Evolutionary conservation across 257 asterid species (phyloP), one percentile per base, ranked within the genome.

Genomic region (Capsicum pubescens): DNA sequence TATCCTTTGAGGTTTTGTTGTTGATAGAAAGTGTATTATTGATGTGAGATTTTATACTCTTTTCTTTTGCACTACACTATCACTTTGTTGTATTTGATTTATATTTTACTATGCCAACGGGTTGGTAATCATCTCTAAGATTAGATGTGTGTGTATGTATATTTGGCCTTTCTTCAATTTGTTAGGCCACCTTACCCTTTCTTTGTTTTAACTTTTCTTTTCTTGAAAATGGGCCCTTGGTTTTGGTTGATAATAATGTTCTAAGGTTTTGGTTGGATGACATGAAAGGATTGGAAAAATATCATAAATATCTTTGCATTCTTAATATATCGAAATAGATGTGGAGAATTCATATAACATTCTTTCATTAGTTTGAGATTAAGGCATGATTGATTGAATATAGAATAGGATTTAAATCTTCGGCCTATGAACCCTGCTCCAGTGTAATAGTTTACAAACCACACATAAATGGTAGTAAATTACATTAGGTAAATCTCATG

Each of bases 51-150:
- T 5, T 26, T 52, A 46, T 76, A 76, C 50, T 26, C 26, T 52
- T 52, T 39, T 76, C 19, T 3, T 7, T 76, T 76, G 44, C 12
- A 48, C 72, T 26, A 50, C 55, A 8, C 0, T 1, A 74, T 74
- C 80, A 48, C 80, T 74, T 74, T 21, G 13, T 26, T 26, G 61
- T 0, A 50, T 13, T 76, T 52, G 14, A 76, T 52, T 52, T 76
- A 52, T 76, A 74, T 52, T 52, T 50, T 52, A 54, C 46, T 8
- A 21, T 7, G 14, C 0, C 21, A 76, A 76, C 52, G 81, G 81
- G 64, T 76, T 76, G 48, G 15, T 76, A 76, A 76, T 76, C 64
- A 76, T 76, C 64, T 52, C 81, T 14, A 21, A 54, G 81, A 76
- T 52, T 76, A 76, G 63, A 52, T 9, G 59, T 76, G 32, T 76